Conservation (phyloP, 202 grass and related monocot genomes). For the Zizania palustris region DNA sequence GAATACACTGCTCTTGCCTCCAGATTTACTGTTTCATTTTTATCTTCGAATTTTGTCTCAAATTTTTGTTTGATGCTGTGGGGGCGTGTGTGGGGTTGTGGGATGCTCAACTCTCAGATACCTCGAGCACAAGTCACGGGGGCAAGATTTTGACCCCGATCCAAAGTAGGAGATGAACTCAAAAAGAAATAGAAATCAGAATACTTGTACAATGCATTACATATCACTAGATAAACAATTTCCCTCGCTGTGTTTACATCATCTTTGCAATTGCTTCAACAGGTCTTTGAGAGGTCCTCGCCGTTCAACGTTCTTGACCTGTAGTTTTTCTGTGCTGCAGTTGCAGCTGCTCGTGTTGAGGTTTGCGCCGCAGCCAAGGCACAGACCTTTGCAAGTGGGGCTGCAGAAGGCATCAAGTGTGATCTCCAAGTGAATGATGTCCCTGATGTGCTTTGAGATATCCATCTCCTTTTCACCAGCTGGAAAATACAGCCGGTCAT, state of each 20-base stretch:
- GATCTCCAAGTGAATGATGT: constrained; percentile 79
- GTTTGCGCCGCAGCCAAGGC: constrained; percentile 68
- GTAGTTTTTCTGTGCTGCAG: constrained; percentile 37
- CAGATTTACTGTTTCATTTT: neutral
- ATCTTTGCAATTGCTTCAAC: constrained; percentile 53
- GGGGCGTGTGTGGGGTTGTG: too few relatives aligned
- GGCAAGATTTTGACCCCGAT: neutral
- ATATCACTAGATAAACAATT: neutral
- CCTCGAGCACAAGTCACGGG: neutral
- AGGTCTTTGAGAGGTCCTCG: constrained; percentile 56
- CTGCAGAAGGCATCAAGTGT: constrained; percentile 66
- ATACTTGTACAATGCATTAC: neutral
- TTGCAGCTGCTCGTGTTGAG: constrained; percentile 67
- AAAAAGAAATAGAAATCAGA: neutral
- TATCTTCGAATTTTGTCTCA: neutral
- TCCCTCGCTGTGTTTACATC: neutral
- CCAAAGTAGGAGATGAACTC: neutral
- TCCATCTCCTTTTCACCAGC: constrained; percentile 67
- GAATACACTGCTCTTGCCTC: neutral
- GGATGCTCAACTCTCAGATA: neutral
- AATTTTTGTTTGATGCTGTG: too few relatives aligned
- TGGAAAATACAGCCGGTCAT: constrained; percentile 83
- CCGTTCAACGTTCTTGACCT: constrained; percentile 9
- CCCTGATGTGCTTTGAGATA: constrained; percentile 82
- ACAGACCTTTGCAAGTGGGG: constrained; percentile 69